Evolutionary conservation across 148 eudicot species (phyloP), one percentile per base, ranked within the genome.

Genomic region (Oxyria digyna): DNA sequence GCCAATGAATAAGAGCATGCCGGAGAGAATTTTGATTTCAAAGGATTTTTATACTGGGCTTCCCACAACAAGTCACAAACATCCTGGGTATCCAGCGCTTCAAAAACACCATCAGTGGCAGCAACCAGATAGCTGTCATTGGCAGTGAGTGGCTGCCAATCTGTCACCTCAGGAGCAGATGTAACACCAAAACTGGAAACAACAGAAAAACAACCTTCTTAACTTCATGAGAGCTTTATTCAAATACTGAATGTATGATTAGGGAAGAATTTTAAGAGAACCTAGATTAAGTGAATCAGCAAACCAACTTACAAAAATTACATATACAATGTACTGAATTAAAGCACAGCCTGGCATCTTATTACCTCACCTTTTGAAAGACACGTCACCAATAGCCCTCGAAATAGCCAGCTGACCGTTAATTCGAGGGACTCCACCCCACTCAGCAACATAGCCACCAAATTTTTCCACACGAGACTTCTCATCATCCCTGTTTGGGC

Each of bases 321-420:
- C 57, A 20, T 18, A 20, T 17, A 20, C n/a, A 12, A n/a, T 8
- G 20, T n/a, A 50, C 11, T 50, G 62, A 55, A 24, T 12, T 55
- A 55, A 26, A 55, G 32, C 32, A 26, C 24, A 54, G 31, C 62
- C 37, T 27, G 27, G 55, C 33, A 69, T 41, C 15, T 42, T 54
- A 31, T 17, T 11, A 67, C 54, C 76, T 79, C 82, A 91, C 99
- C 91, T 94, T 80, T 91, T 94, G 45, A 81, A 91, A 70, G 82
- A 76, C 63, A 94, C 79, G 73, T 94, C 99, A 55, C 99, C 99
- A 72, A 94, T 91, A 73, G 99, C 92, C 80, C 97, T 84, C 27
- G 99, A 88, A 75, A 94, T 90, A 81, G 99, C 92, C 81, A 94
- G 89, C 71, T 81, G 91, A 42, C 97, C 99, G 78, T 94, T 94